Percentiles rank a stretch among this genome's conserved stretches.
These are phyloP conservation scores for Tricholoma hemisulphureum DNA, from an alignment of 768 basidiomycete genomes.

Conservation along the genomic window DNA sequence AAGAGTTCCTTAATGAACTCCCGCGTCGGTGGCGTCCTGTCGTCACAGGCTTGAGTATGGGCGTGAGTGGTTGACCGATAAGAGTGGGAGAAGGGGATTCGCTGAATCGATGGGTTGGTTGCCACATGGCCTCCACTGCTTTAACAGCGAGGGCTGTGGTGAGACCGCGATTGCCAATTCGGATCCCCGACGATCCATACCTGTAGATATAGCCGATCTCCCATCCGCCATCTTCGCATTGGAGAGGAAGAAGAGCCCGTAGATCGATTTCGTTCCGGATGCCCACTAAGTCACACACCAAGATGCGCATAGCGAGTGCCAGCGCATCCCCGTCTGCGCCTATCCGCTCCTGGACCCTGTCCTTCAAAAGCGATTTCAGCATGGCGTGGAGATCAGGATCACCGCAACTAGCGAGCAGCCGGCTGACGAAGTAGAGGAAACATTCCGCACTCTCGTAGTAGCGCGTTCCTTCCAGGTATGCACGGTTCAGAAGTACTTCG, in stretches of 20 bases:
- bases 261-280: constrained; percentile 45
- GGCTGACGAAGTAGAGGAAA: constrained; percentile 51
- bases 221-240: constrained; percentile 58
- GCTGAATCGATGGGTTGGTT: neutral
- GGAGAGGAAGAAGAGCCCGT: constrained; percentile 42
- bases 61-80: constrained; percentile 7
- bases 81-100: constrained; percentile 17
- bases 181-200: constrained; percentile 46
- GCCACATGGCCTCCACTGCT: constrained; percentile 38
- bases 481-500: constrained; percentile 49
- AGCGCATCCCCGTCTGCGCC: constrained; percentile 50
- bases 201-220: constrained; percentile 56
- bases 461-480: constrained; percentile 53
- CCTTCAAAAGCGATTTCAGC: constrained; percentile 40
- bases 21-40: constrained; percentile 22
- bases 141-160: constrained; percentile 54
- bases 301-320: constrained; percentile 56
- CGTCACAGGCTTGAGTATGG: constrained; percentile 6
- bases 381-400: constrained; percentile 36
- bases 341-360: constrained; percentile 48
- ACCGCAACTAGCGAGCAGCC: constrained; percentile 37
- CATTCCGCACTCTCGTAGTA: constrained; percentile 54
- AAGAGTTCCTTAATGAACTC: constrained; percentile 25
- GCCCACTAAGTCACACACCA: constrained; percentile 42
- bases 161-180: constrained; percentile 54